Percentiles rank a stretch among this genome's conserved stretches.
Conservation (phyloP, 306 rosid species). For the Cyamopsis tetragonoloba region DNA sequence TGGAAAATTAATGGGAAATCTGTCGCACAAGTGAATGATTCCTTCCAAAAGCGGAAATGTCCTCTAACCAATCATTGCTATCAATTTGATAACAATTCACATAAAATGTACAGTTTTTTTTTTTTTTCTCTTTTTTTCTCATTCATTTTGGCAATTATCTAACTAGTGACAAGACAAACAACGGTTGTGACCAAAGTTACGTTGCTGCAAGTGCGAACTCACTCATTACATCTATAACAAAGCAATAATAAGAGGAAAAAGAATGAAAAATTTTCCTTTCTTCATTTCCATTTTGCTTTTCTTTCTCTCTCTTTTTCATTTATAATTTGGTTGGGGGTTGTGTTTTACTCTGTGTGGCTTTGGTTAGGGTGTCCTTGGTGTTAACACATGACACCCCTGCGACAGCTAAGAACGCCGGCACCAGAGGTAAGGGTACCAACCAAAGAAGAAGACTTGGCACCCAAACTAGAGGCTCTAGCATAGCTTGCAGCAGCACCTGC, state of each 20-base stretch:
- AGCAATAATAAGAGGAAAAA: slow-evolving; percentile 42
- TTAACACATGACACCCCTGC: slow-evolving; percentile 61
- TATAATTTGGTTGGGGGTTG: not conserved
- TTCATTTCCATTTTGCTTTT: slow-evolving; percentile 31
- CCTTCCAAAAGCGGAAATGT: slow-evolving; percentile 3
- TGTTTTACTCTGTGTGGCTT: too few species aligned
- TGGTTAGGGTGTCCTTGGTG: slow-evolving; percentile 17
- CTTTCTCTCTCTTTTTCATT: slow-evolving; percentile 2
- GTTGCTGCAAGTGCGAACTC: slow-evolving; percentile 53
- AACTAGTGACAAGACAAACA: slow-evolving; percentile 45
- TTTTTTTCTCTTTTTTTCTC: too few species aligned
- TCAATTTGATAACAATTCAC: slow-evolving; percentile 35
- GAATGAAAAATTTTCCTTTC: slow-evolving; percentile 48
- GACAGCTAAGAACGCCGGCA: slow-evolving; percentile 78
- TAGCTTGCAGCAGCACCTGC: slow-evolving; percentile 76
- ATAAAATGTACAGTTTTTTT: slow-evolving; percentile 51
- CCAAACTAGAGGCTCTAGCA: slow-evolving; percentile 98
- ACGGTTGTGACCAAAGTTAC: slow-evolving; percentile 37
- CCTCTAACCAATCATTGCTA: slow-evolving; percentile 33
- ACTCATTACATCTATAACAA: slow-evolving; percentile 44
- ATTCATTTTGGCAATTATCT: slow-evolving; percentile 40
- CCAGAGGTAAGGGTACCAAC: slow-evolving; percentile 65
- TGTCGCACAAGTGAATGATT: slow-evolving; percentile 14
- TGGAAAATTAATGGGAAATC: slow-evolving; percentile 26
- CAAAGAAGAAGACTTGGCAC: slow-evolving; percentile 91